Evolutionary conservation across 805 yeast genomes (phyloP), one percentile per base, ranked within the genome.

Genomic region (Debaryomyces maramus): DNA sequence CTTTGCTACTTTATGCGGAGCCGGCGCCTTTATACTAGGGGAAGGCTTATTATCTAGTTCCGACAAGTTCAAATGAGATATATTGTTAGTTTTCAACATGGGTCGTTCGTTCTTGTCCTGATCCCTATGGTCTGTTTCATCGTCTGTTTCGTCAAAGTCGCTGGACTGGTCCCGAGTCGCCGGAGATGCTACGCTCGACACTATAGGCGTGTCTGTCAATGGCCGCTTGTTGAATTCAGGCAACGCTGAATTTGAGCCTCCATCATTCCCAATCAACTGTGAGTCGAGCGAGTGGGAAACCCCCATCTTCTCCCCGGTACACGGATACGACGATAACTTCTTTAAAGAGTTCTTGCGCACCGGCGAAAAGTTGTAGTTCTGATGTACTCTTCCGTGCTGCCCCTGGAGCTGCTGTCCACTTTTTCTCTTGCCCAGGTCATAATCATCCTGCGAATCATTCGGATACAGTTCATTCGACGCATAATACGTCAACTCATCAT

Each of bases 211-310:
- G 53, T 85, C 93, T 31, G 83, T 81, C 38, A 80, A 63, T 0
- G 93, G 93, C 33, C 89, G 67, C 58, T 78, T 81, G 54, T 83
- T 80, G 61, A 85, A 85, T 40, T 68, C 80, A 0, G 86, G 85
- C 32, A 73, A 57, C 28, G 48, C 45, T 11, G 47, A 20, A 22
- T 41, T 45, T 5, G 50, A 33, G 18, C 32, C 24, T 18, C 43
- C 46, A 2, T 40, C 36, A 10, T 38, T 28, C 10, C 30, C 36
- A 18, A 20, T 17, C 20, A 41, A 31, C 10, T 45, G 51, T 20
- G 48, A 41, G 19, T 50, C 56, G 3, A 52, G 27, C 10, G 54
- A 44, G 20, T 34, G 41, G 9, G 47, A 38, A 15, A 44, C 40
- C 14, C 38, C 39, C 45, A 48, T 44, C 29, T 31, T 14, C 14